phyloP scores from a whole-genome alignment of 2,329 filamentous ascomycete genomes.

The Coniochaeta ligniaria region DNA sequence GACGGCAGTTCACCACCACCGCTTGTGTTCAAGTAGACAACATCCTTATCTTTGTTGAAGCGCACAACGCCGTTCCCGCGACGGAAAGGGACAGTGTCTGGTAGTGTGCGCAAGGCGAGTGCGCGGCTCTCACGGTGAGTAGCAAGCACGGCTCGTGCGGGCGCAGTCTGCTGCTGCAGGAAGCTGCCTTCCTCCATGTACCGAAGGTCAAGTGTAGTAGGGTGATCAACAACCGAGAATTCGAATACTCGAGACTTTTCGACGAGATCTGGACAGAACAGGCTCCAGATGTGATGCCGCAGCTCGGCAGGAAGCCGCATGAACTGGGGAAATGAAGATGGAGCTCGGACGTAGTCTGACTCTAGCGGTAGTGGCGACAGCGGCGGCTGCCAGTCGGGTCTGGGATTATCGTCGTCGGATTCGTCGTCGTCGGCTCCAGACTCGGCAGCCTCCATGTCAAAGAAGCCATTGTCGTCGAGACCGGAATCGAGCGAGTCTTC shows the following conservation, averaged over 20 bases:
- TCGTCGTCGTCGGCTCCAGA: constrained; percentile 10
- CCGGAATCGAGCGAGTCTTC: constrained; percentile 4
- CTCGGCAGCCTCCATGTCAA: constrained; percentile 23
- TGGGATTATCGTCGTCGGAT: background rate
- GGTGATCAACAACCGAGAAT: background rate
- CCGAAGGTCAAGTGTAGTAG: background rate
- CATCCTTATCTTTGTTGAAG: constrained; percentile 20
- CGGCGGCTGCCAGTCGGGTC: background rate
- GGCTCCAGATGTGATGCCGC: constrained; percentile 24
- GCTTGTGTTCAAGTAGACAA: constrained; percentile 13
- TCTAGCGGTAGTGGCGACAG: background rate
- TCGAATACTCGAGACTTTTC: constrained; percentile 18
- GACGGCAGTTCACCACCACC: background rate
- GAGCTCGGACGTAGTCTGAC: background rate
- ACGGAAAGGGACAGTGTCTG: constrained; percentile 18
- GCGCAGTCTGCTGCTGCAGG: constrained; percentile 19
- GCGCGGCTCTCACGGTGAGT: constrained; percentile 22
- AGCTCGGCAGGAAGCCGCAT: constrained; percentile 24
- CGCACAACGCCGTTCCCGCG: constrained; percentile 11
- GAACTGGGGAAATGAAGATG: constrained; percentile 24
- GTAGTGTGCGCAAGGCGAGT: constrained; percentile 21
- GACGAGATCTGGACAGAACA: constrained; percentile 23
- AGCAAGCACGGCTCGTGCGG: constrained; percentile 21
- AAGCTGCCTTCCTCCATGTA: constrained; percentile 10
- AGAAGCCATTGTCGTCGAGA: constrained; percentile 10